Evolutionary conservation across 2,329 filamentous ascomycete genomes (phyloP).

Genomic region (Ophiocordyceps sinensis): DNA sequence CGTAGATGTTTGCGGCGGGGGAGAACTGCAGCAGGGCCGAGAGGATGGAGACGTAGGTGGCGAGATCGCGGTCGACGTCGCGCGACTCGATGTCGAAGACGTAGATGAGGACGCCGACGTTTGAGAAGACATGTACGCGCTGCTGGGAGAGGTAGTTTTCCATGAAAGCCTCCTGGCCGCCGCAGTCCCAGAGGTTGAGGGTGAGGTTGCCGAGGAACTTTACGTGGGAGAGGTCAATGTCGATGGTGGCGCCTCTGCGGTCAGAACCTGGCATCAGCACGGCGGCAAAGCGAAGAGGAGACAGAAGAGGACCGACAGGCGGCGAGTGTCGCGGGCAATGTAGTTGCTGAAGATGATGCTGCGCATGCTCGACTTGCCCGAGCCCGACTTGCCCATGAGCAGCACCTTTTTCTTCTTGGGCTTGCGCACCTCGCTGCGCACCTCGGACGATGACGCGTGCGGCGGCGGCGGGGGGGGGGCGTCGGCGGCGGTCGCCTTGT

Average conservation of each 20-base stretch:
- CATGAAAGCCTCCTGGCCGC: slow-evolving; percentile 96
- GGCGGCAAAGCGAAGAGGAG: neutral
- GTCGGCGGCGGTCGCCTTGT: neutral
- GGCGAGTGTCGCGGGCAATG: slow-evolving; percentile 85
- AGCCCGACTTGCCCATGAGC: slow-evolving; percentile 90
- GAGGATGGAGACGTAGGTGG: slow-evolving; percentile 85
- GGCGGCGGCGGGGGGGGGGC: neutral
- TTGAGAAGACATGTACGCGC: slow-evolving; percentile 89
- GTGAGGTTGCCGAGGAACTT: slow-evolving; percentile 98
- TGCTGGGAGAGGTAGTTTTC: slow-evolving; percentile 96
- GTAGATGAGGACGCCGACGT: slow-evolving; percentile 94
- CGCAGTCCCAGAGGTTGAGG: slow-evolving; percentile 96
- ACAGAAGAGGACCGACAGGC: slow-evolving; percentile 42
- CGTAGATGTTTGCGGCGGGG: slow-evolving; percentile 69
- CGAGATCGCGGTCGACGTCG: slow-evolving; percentile 83
- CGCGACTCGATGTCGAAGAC: slow-evolving; percentile 97
- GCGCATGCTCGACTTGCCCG: slow-evolving; percentile 95
- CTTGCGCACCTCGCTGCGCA: slow-evolving; percentile 42
- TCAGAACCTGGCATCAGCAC: neutral
- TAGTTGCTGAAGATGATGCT: slow-evolving; percentile 99
- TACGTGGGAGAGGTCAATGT: slow-evolving; percentile 96
- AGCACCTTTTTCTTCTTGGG: slow-evolving; percentile 79
- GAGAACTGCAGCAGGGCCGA: slow-evolving; percentile 79
- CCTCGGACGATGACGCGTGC: slow-evolving; percentile 9
- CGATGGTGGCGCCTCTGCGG: slow-evolving; percentile 73